Base-by-base conservation (phyloP, 306 rosid genomes). In the Biancaea sappan region DNA sequence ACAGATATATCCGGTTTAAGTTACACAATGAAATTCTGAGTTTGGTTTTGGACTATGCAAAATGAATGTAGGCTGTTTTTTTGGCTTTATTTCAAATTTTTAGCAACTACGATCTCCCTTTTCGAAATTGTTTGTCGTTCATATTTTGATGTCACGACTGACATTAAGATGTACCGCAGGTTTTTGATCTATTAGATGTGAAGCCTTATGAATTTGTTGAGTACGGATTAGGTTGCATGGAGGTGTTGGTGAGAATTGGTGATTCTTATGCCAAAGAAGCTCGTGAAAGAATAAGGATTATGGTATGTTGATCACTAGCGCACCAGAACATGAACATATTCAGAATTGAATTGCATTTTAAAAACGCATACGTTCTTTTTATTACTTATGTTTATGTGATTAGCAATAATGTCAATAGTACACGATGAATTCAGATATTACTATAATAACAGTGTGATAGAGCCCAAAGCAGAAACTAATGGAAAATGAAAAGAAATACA, bases 141-240 rank as follows among this genome's bases (percentile, higher is more conserved):
- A 34, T 50, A 18, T 47, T 71, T 74, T 64, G 26, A 53, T 14
- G 29, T 52, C 0, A 14, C 74, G 66, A 48, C 56, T 71, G 73
- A 47, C 46, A 16, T 63, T 38, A 41, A 44, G 22, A 54, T 79
- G 47, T 25, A 9, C 3, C 82, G 81, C 89, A 95, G 99, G 97
- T 95, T 82, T 90, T 95, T 75, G 98, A 86, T 72, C 67, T 95
- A 35, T 40, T 72, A 10, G 98, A 92, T 82, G 99, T 95, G 85
- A 92, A 90, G 87, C 99, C 99, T 71, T 86, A 86, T 70, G 99
- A 92, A 64, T 95, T 92, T 81, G 90, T 95, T 22, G 79, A 16
- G 34, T 87, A 92, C 77, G 99, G 99, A 74, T 81, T 95, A 85
- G 81, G 88, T 81, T 92, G 97, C 84, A 80, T 95, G 15, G 97